These are phyloP conservation scores for Penicillium sp. DNA, from an alignment of 2,329 filamentous ascomycete species.

Conservation along the genomic window DNA sequence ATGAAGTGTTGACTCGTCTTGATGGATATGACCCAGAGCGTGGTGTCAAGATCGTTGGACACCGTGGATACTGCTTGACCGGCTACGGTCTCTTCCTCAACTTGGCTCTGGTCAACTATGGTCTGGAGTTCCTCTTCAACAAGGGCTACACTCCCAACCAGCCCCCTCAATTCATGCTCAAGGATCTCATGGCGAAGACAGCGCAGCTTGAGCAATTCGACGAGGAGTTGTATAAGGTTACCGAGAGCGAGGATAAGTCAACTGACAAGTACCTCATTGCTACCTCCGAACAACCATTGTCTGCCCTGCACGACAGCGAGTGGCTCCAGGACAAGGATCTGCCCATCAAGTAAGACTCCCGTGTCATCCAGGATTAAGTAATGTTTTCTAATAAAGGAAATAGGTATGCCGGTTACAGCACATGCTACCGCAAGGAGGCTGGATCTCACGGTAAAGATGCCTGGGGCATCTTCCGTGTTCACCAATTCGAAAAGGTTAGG, in stretches of 20 bases:
- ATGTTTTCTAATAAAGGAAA: constrained; percentile 8
- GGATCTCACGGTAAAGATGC: constrained; percentile 89
- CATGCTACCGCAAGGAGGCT: constrained; percentile 94
- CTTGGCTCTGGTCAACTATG: constrained; percentile 92
- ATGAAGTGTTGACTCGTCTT: constrained; percentile 84
- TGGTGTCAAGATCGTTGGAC: constrained; percentile 89
- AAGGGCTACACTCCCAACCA: constrained; percentile 81
- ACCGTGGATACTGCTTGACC: constrained; percentile 88
- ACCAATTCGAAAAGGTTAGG: constrained; percentile 88
- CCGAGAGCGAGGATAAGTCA: constrained; percentile 75
- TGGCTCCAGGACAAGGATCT: constrained; percentile 84
- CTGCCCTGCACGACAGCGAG: constrained; percentile 86
- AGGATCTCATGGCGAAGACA: constrained; percentile 96
- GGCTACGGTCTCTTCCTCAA: constrained; percentile 89
- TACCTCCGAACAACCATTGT: constrained; percentile 92
- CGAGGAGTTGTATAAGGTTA: constrained; percentile 96
- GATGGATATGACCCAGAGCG: constrained; percentile 92
- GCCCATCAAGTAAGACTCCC: constrained; percentile 69
- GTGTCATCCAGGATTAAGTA: background rate
- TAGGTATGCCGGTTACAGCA: constrained; percentile 80
- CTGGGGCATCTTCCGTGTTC: constrained; percentile 97
- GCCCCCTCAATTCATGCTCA: constrained; percentile 90
- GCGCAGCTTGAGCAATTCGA: constrained; percentile 97
- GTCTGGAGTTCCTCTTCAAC: constrained; percentile 78
- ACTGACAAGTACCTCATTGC: constrained; percentile 83